phyloP scores from a whole-genome alignment of 768 basidiomycete species.

The Phanerochaete carnosa region DNA sequence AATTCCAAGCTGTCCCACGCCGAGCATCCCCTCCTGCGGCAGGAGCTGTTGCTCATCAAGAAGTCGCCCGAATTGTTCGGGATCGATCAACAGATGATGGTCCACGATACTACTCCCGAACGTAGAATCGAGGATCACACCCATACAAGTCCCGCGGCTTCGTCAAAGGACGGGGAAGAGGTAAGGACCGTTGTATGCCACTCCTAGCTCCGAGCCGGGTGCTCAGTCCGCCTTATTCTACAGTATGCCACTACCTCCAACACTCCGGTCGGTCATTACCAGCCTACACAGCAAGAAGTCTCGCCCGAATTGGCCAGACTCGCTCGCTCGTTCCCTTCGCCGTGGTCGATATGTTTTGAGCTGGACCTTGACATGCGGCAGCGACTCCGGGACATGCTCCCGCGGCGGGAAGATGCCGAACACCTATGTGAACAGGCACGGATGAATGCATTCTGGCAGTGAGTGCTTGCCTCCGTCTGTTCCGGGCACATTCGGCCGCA shows the following conservation, averaged over 20 bases:
- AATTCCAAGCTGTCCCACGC: slow-evolving; percentile 46
- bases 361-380: slow-evolving; percentile 57
- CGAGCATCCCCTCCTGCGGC: slow-evolving; percentile 53
- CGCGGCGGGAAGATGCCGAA: slow-evolving; percentile 54
- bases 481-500: slow-evolving; percentile 12
- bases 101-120: slow-evolving; percentile 1
- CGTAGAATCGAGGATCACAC: slow-evolving; percentile 11
- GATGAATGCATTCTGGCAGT: slow-evolving; percentile 73
- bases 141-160: slow-evolving; percentile 8
- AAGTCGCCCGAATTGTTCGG: slow-evolving; percentile 59
- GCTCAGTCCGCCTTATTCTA: not conserved
- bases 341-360: slow-evolving; percentile 46
- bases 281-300: slow-evolving; percentile 5
- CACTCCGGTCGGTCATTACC: not conserved
- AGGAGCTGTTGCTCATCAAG: slow-evolving; percentile 56
- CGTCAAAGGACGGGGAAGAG: slow-evolving; percentile 18
- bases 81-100: slow-evolving; percentile 19
- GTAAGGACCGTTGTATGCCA: slow-evolving; percentile 17
- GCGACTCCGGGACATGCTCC: slow-evolving; percentile 61
- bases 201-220: slow-evolving; percentile 28
- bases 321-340: slow-evolving; percentile 67
- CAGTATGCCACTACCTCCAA: not conserved
- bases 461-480: slow-evolving; percentile 27
- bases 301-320: slow-evolving; percentile 50
- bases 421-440: slow-evolving; percentile 62